Evolutionary conservation across 352 stramenopile genomes (phyloP).

Genomic region (Pythium vanterpoolii): DNA sequence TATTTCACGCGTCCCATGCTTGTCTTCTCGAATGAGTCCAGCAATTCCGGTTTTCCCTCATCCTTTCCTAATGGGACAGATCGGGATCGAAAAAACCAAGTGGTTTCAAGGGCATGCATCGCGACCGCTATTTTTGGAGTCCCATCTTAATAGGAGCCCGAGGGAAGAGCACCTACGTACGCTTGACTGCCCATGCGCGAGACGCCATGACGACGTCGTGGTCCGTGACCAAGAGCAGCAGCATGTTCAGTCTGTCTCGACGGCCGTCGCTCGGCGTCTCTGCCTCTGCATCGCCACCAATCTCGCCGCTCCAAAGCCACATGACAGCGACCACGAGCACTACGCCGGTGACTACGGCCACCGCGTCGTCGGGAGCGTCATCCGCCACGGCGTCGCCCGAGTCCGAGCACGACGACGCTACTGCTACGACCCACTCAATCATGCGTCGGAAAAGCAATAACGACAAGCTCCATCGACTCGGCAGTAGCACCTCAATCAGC

Average conservation of each 20-base stretch:
- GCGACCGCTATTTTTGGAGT: too few relatives aligned
- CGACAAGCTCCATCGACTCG: slow-evolving; percentile 13
- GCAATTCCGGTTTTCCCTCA: slow-evolving; percentile 1
- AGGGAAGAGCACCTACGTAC: not conserved
- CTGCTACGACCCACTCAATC: not conserved
- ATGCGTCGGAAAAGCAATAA: slow-evolving; percentile 26
- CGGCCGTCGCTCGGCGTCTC: slow-evolving; percentile 16
- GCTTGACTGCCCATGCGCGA: slow-evolving; percentile 6
- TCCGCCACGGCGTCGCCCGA: not conserved
- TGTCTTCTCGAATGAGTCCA: slow-evolving; percentile 6
- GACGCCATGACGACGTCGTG: slow-evolving; percentile 21
- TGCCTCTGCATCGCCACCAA: not conserved
- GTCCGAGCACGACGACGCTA: slow-evolving; percentile 2
- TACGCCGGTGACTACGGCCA: not conserved
- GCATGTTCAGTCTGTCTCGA: slow-evolving; percentile 27
- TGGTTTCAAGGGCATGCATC: too few relatives aligned
- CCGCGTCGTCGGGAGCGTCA: not conserved
- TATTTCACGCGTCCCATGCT: too few relatives aligned
- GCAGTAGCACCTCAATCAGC: not conserved
- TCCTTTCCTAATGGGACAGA: not conserved
- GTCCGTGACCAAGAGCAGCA: slow-evolving; percentile 22
- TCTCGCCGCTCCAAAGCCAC: not conserved
- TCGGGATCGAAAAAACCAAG: too few relatives aligned
- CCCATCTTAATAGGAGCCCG: not conserved
- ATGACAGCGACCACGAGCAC: slow-evolving; percentile 17